These are phyloP conservation scores for Candida nonsorbophila DNA, from an alignment of 805 yeast genomes.

Conservation along the genomic window DNA sequence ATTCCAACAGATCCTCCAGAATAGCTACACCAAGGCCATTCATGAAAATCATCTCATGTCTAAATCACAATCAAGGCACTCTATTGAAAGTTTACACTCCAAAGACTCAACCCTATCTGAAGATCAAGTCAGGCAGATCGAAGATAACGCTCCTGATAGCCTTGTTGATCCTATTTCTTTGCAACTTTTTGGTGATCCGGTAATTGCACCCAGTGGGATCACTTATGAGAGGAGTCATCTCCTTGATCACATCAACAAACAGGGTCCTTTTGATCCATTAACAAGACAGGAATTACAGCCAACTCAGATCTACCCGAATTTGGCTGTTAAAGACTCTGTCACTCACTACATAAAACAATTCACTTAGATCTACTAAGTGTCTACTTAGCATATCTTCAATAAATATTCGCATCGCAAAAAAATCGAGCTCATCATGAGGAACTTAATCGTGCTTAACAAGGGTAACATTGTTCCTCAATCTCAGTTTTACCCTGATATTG, in stretches of 20 bases:
- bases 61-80: neutral
- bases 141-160: constrained; percentile 28
- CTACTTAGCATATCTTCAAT: neutral
- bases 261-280: constrained; percentile 34
- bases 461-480: constrained; percentile 51
- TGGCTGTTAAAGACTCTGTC: constrained; percentile 34
- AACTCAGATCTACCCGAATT: constrained; percentile 34
- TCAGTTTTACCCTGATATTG: constrained; percentile 58
- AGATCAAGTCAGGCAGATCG: constrained; percentile 3
- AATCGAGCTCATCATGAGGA: constrained; percentile 32
- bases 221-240: constrained; percentile 36
- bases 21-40: constrained; percentile 20
- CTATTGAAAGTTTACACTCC: neutral
- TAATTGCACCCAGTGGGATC: constrained; percentile 39
- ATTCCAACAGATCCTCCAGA: constrained; percentile 14
- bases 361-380: neutral
- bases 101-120: neutral
- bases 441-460: constrained; percentile 47
- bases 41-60: constrained; percentile 8
- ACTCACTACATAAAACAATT: constrained; percentile 14
- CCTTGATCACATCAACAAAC: constrained; percentile 26
- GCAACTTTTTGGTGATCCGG: constrained; percentile 36
- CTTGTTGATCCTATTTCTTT: constrained; percentile 35
- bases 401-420: constrained; percentile 1
- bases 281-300: constrained; percentile 29